Conservation (phyloP, 139 green algal genomes). For the Chlorella sp. region DNA sequence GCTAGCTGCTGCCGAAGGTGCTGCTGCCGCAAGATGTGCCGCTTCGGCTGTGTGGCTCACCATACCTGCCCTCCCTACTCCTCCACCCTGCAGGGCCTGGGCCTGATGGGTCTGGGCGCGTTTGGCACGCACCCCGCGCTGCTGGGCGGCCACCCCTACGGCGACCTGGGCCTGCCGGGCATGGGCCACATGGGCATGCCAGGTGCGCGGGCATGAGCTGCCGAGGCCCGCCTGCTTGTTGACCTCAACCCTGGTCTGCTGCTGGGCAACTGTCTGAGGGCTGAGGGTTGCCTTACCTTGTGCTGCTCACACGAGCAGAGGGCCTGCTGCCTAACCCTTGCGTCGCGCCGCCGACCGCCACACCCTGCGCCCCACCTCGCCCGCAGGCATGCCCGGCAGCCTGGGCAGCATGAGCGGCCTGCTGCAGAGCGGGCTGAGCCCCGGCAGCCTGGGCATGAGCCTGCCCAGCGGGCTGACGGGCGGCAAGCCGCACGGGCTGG, state of each 20-base stretch:
- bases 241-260: too few species aligned
- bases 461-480: conserved; percentile 23
- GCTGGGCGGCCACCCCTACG: conserved; percentile 14
- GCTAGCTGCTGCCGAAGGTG: too few species aligned
- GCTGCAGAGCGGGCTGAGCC: conserved; percentile 11
- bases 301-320: too few species aligned
- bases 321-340: neutral
- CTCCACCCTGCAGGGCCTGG: conserved; percentile 4
- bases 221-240: neutral
- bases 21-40: too few species aligned
- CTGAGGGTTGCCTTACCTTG: too few species aligned
- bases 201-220: neutral
- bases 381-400: conserved; percentile 26
- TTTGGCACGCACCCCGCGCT: conserved; percentile 24
- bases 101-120: conserved; percentile 13
- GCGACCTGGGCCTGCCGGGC: conserved; percentile 27
- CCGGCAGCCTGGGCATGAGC: neutral
- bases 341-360: neutral
- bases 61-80: neutral
- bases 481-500: conserved; percentile 18
- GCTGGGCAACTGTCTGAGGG: too few species aligned
- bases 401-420: conserved; percentile 29
- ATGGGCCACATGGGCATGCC: conserved; percentile 42
- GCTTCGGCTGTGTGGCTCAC: neutral
- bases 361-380: neutral